phyloP scores from a whole-genome alignment of 2,329 filamentous ascomycete species.

The Aotearoamyces nothofagi region DNA sequence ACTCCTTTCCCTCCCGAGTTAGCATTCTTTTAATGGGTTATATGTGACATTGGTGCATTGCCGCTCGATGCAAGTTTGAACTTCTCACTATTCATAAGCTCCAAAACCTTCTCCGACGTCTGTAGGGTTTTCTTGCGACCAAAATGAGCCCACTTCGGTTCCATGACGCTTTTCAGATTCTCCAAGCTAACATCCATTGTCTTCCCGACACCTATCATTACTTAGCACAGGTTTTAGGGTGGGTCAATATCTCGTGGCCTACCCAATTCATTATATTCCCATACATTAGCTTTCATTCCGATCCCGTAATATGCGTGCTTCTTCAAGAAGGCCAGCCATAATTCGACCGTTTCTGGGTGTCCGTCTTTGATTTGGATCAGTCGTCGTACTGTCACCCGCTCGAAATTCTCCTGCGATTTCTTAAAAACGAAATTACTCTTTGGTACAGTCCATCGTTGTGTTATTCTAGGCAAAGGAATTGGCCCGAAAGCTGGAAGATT shows the following conservation, averaged over 20 bases:
- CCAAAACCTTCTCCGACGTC: slow-evolving; percentile 38
- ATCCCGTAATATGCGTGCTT: slow-evolving; percentile 94
- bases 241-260: slow-evolving; percentile 15
- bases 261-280: slow-evolving; percentile 69
- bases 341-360: slow-evolving; percentile 71
- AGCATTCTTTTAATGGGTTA: no score
- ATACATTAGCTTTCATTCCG: slow-evolving; percentile 97
- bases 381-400: slow-evolving; percentile 72
- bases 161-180: slow-evolving; percentile 26
- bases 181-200: slow-evolving; percentile 33
- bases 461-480: slow-evolving; percentile 70
- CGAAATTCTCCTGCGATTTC: slow-evolving; percentile 96
- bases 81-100: slow-evolving; percentile 36
- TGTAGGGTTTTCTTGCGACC: slow-evolving; percentile 34
- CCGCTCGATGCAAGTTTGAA: slow-evolving; percentile 20
- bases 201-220: slow-evolving; percentile 27
- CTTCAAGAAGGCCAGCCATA: slow-evolving; percentile 84
- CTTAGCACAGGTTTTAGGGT: slow-evolving; percentile 7
- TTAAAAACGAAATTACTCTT: slow-evolving; percentile 86
- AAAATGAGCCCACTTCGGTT: slow-evolving; percentile 38
- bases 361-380: slow-evolving; percentile 90
- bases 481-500: slow-evolving; percentile 76
- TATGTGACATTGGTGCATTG: slow-evolving; percentile 15
- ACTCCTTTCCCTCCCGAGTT: no score
- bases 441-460: slow-evolving; percentile 89